phyloP scores from a whole-genome alignment of 2,329 filamentous ascomycete species.

The Cyclaneusma minus region DNA sequence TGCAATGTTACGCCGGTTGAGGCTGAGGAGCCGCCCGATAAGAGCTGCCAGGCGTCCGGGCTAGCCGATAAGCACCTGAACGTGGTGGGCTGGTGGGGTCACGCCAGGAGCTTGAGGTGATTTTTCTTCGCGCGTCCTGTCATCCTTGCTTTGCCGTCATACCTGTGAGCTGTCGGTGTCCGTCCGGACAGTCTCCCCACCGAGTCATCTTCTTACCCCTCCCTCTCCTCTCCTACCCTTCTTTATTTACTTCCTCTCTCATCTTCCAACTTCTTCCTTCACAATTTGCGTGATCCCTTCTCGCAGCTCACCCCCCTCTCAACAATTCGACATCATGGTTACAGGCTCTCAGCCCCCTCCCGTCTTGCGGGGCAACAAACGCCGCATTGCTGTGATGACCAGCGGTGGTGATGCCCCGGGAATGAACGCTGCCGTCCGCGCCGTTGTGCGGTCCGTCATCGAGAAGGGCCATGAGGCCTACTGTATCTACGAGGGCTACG shows the following conservation, averaged over 20 bases:
- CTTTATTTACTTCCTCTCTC: slow-evolving; percentile 5
- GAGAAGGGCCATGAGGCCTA: slow-evolving; percentile 68
- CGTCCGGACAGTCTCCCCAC: too few relatives aligned
- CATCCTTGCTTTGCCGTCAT: too few relatives aligned
- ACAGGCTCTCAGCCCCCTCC: too few relatives aligned
- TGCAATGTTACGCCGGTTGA: too few relatives aligned
- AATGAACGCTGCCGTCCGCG: slow-evolving; percentile 59
- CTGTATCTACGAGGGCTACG: slow-evolving; percentile 86
- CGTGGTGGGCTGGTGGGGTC: too few relatives aligned
- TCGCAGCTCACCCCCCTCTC: slow-evolving; percentile 1
- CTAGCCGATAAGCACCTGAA: too few relatives aligned
- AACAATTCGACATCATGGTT: slow-evolving; percentile 1
- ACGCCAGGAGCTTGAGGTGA: too few relatives aligned
- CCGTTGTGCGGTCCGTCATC: slow-evolving; percentile 79
- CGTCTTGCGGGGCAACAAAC: slow-evolving; percentile 16
- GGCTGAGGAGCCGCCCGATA: too few relatives aligned
- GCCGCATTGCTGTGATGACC: slow-evolving; percentile 52
- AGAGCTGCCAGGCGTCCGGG: too few relatives aligned
- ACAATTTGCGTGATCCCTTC: slow-evolving; percentile 3
- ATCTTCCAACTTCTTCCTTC: slow-evolving; percentile 4
- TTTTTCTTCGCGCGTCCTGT: too few relatives aligned
- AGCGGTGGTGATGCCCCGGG: slow-evolving; percentile 61
- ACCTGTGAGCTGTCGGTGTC: too few relatives aligned
- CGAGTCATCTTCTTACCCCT: too few relatives aligned
- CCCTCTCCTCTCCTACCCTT: background rate